A percentile compares a stretch with the other conserved stretches of the same genome.
Conservation (phyloP, 129 eudicot species). For the Glebionis coronaria region DNA sequence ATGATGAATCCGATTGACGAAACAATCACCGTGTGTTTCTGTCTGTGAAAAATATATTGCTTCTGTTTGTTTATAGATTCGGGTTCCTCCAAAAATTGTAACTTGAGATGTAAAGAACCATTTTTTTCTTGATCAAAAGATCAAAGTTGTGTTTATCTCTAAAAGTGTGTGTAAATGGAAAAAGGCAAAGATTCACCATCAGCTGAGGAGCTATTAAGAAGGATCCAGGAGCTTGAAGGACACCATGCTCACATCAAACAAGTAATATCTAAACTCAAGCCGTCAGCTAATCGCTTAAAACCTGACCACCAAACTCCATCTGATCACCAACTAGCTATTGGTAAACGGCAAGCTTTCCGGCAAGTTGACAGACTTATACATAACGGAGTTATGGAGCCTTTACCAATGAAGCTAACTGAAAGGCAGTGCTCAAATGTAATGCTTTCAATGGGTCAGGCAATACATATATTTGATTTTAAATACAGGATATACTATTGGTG, state of each 20-base stretch:
- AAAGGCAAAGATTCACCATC: slow-evolving; percentile 26
- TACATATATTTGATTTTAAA: slow-evolving; percentile 70
- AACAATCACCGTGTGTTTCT: neutral
- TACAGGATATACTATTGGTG: slow-evolving; percentile 67
- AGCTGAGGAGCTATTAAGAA: slow-evolving; percentile 73
- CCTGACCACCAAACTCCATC: slow-evolving; percentile 36
- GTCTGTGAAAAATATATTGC: neutral
- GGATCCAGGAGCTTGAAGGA: slow-evolving; percentile 67
- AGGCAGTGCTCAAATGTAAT: slow-evolving; percentile 76
- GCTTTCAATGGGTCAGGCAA: slow-evolving; percentile 92
- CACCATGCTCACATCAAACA: slow-evolving; percentile 59
- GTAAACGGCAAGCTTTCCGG: neutral
- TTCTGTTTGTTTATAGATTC: slow-evolving; percentile 9
- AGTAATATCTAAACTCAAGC: slow-evolving; percentile 50
- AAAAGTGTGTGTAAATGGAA: slow-evolving; percentile 24
- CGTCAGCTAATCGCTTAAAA: slow-evolving; percentile 24
- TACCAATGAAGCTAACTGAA: slow-evolving; percentile 13
- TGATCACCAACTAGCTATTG: slow-evolving; percentile 22
- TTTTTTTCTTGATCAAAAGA: slow-evolving; percentile 15
- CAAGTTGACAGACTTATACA: neutral
- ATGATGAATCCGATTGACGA: neutral
- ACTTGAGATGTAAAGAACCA: slow-evolving; percentile 11
- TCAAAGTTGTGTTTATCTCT: slow-evolving; percentile 13
- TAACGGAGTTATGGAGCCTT: neutral
- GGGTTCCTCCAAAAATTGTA: slow-evolving; percentile 13